Conservation (phyloP, 108 stramenopile genomes). For the Mayamaea pseudoterrestris region DNA sequence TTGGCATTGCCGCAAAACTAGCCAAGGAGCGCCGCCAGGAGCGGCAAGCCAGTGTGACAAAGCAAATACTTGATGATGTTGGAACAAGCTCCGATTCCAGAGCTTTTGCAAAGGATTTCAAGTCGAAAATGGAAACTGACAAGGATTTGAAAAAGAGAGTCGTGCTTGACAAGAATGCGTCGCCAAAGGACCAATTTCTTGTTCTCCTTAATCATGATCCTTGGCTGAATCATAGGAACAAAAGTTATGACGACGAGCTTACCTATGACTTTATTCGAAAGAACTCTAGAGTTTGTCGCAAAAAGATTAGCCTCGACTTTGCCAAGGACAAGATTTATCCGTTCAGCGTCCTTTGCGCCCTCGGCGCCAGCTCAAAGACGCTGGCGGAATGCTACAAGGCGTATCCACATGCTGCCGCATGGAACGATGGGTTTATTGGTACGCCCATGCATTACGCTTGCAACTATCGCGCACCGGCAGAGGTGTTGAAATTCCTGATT, state of each 20-base stretch:
- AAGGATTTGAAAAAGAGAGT: background rate
- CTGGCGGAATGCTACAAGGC: conserved; percentile 26
- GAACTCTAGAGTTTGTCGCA: conserved; percentile 16
- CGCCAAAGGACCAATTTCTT: conserved; percentile 1
- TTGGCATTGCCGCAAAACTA: too few relatives aligned
- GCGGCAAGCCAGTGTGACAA: too few relatives aligned
- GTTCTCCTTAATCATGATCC: background rate
- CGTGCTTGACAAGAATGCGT: background rate
- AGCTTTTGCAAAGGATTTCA: too few relatives aligned
- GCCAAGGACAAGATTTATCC: conserved; percentile 25
- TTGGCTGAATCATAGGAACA: background rate
- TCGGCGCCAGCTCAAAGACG: conserved; percentile 22
- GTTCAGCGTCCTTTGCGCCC: conserved; percentile 21
- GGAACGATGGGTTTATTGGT: conserved; percentile 21
- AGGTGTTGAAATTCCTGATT: conserved; percentile 19
- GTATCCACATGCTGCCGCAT: conserved; percentile 19
- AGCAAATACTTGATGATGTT: too few relatives aligned
- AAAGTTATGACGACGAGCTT: background rate
- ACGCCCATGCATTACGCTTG: conserved; percentile 35
- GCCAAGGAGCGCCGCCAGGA: too few relatives aligned
- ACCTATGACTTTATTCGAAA: background rate
- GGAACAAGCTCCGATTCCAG: too few relatives aligned
- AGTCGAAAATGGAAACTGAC: background rate
- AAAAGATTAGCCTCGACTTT: conserved; percentile 25
- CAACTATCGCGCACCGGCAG: conserved; percentile 13